phyloP scores from a whole-genome alignment of 768 basidiomycete species.

The Auriscalpium orientale region DNA sequence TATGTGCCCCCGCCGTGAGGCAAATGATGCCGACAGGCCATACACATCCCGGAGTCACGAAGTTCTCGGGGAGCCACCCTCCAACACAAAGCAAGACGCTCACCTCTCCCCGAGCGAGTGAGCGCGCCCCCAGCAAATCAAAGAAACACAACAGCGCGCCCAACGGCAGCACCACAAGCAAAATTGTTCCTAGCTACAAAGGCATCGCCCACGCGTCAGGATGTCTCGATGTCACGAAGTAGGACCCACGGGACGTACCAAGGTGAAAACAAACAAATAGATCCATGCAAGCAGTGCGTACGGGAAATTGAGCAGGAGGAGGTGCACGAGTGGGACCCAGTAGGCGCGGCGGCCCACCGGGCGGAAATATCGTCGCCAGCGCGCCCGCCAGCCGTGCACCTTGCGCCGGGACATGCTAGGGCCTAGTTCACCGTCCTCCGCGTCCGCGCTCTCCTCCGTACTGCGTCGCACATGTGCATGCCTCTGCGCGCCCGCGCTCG shows the following conservation, averaged over 20 bases:
- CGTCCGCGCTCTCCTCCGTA: background rate
- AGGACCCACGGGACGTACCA: slow-evolving; percentile 42
- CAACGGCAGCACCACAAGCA: slow-evolving; percentile 71
- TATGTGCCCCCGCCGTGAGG: too few relatives aligned
- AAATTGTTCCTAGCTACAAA: slow-evolving; percentile 64
- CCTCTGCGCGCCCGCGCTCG: slow-evolving; percentile 4
- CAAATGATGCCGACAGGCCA: too few relatives aligned
- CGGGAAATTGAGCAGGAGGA: slow-evolving; percentile 70
- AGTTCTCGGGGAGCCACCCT: too few relatives aligned
- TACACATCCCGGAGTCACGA: too few relatives aligned
- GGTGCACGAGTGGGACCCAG: slow-evolving; percentile 59
- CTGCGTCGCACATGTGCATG: background rate
- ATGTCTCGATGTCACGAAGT: background rate
- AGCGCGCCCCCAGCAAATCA: slow-evolving; percentile 64
- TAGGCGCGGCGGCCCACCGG: slow-evolving; percentile 53
- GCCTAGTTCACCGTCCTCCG: slow-evolving; percentile 5
- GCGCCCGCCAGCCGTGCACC: slow-evolving; percentile 12
- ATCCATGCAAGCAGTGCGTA: slow-evolving; percentile 74
- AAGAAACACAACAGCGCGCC: slow-evolving; percentile 75
- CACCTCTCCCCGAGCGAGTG: slow-evolving; percentile 67
- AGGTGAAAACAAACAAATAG: slow-evolving; percentile 71
- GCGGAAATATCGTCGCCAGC: slow-evolving; percentile 56
- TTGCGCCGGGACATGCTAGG: slow-evolving; percentile 5
- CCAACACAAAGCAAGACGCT: slow-evolving; percentile 4
- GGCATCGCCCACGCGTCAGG: background rate